Base-by-base conservation (phyloP, 2,329 filamentous ascomycete species). In the Aspergillus bombycis region DNA sequence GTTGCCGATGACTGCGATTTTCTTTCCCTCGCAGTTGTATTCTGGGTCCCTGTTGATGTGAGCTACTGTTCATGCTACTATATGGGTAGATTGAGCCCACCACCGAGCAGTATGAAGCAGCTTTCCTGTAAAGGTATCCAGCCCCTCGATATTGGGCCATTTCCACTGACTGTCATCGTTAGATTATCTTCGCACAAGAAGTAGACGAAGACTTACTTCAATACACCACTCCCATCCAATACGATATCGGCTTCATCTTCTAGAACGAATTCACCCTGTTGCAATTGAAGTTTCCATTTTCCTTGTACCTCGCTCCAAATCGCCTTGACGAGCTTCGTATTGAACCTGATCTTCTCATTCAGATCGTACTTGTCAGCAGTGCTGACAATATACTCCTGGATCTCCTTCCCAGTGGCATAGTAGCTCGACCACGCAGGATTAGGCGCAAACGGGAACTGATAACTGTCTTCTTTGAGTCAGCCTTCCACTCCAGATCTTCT, bases 391-490 rank as follows among this genome's bases (percentile, higher is more conserved):
- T 83, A 83, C n/a, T 78, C 73, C n/a, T 77, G 72, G 30, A 83
- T 82, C 65, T 82, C 80, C 12, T 68, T 67, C 1, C 78, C 76
- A 7, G 69, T 71, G 2, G 78, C 78, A 57, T 80, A 82, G 48
- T 78, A 78, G 11, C 77, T 73, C 0, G 75, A 77, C 80, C 80
- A 83, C 43, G 78, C 71, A 0, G 79, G 78, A 26, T 82, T 82
- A 2, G 79, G 78, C 12, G 79, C 77, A 62, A 79, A 83, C 4
- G 77, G 79, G 30, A 77, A 78, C 16, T 76, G 73, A 61, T 82
- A 82, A 21, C 78, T 78, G 50, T 62, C 59, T 61, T 19, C 28
- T 16, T 16, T n/a, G n/a, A 8, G 21, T 61, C 21, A 61, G n/a
- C 6, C 6, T 9, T 10, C 6, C 19, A 23, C 5, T 32, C 28